Conservation (phyloP, 331 rosid species). For the Saraca asoca region DNA sequence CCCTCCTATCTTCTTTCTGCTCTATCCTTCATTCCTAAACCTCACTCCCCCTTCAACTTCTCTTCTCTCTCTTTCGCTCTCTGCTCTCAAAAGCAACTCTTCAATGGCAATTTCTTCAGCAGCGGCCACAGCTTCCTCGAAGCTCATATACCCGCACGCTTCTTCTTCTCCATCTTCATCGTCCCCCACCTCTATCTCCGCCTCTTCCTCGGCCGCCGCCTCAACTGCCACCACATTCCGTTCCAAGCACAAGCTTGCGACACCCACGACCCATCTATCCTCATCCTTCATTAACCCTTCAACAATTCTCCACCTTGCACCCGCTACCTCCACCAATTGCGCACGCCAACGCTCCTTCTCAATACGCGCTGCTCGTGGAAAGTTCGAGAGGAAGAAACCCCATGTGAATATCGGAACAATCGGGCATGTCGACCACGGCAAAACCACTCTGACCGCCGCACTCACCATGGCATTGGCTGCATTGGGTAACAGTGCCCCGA, state of each 20-base stretch:
- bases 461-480: conserved; percentile 90
- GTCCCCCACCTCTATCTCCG: conserved; percentile 5
- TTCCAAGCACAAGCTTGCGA: conserved; percentile 38
- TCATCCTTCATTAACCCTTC: conserved; percentile 74
- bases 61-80: neutral
- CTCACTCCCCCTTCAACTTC: neutral
- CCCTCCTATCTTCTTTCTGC: conserved; percentile 6
- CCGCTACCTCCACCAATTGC: conserved; percentile 33
- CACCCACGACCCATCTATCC: conserved; percentile 50
- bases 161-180: conserved; percentile 13
- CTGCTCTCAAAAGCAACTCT: neutral
- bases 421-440: conserved; percentile 96
- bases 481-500: conserved; percentile 67
- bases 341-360: conserved; percentile 48
- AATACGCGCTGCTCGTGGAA: conserved; percentile 75
- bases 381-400: conserved; percentile 88
- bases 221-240: conserved; percentile 22
- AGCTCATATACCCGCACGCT: conserved; percentile 46
- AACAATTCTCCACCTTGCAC: conserved; percentile 58
- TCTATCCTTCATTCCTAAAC: neutral
- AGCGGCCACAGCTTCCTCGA: conserved; percentile 55
- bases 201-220: neutral
- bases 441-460: conserved; percentile 90
- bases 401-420: conserved; percentile 90
- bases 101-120: conserved; percentile 66